phyloP scores from a whole-genome alignment of 2,329 filamentous ascomycete species.

The Emergomyces africanus region DNA sequence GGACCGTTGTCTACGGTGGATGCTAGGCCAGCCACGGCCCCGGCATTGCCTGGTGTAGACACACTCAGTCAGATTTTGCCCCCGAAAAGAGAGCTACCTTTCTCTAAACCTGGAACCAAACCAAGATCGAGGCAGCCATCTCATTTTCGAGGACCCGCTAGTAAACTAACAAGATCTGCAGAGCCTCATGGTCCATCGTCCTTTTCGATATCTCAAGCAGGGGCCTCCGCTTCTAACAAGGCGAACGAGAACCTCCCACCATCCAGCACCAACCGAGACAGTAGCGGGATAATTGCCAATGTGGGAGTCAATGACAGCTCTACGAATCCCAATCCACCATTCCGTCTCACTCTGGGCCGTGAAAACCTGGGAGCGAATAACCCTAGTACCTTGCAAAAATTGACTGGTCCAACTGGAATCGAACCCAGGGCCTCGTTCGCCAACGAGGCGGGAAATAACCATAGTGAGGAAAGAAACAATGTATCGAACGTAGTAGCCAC shows the following conservation, averaged over 20 bases:
- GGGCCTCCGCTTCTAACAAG: background rate
- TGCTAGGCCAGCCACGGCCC: conserved; percentile 15
- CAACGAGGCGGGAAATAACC: background rate
- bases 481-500: background rate
- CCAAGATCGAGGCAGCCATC: conserved; percentile 11
- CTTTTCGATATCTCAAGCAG: background rate
- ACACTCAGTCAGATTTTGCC: conserved; percentile 27
- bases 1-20: background rate
- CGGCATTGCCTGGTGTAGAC: conserved; percentile 17
- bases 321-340: background rate
- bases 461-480: background rate
- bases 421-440: background rate
- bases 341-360: no score
- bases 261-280: no score
- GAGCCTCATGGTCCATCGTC: background rate
- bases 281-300: no score
- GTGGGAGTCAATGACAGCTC: background rate
- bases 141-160: background rate
- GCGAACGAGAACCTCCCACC: background rate
- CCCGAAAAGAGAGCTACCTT: conserved; percentile 31
- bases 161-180: background rate
- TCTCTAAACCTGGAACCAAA: conserved; percentile 21
- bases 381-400: background rate
- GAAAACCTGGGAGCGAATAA: background rate
- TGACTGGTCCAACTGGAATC: background rate